These are phyloP conservation scores for Thelephora aurantiotincta DNA, from an alignment of 768 basidiomycete species.

Conservation along the genomic window DNA sequence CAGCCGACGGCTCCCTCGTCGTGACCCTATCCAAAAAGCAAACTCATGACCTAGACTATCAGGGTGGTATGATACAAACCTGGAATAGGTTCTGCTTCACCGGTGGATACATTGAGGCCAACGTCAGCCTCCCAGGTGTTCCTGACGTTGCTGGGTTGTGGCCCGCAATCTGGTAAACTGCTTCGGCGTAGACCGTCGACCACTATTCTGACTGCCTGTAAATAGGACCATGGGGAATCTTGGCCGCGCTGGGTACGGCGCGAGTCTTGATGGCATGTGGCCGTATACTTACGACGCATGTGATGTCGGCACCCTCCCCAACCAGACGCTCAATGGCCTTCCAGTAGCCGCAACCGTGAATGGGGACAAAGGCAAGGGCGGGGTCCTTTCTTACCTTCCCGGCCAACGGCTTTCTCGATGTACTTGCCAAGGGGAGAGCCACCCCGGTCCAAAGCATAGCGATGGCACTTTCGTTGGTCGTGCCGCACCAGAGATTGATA, in stretches of 20 bases:
- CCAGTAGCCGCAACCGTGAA: conserved; percentile 46
- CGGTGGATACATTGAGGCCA: conserved; percentile 63
- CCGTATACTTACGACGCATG: conserved; percentile 77
- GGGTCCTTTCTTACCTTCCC: conserved; percentile 65
- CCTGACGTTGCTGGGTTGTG: conserved; percentile 51
- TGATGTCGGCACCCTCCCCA: conserved; percentile 83
- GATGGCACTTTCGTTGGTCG: conserved; percentile 72
- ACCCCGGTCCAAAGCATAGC: conserved; percentile 70
- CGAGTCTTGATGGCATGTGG: conserved; percentile 75
- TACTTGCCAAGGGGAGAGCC: conserved; percentile 74
- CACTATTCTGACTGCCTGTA: neutral
- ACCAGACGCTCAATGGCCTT: conserved; percentile 60
- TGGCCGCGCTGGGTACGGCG: conserved; percentile 82
- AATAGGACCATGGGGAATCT: conserved; percentile 55
- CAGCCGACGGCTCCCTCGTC: conserved; percentile 57
- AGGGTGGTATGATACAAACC: conserved; percentile 50
- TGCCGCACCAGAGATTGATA: conserved; percentile 79
- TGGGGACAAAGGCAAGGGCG: conserved; percentile 41
- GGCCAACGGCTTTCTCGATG: conserved; percentile 83
- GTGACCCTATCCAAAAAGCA: conserved; percentile 55
- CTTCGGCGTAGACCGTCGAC: neutral
- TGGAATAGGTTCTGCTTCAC: conserved; percentile 96
- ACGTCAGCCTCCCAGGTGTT: conserved; percentile 55
- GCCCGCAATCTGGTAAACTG: conserved; percentile 53
- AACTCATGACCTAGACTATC: conserved; percentile 61